Base-by-base conservation (phyloP, 371 early-diverging fungal genomes). In the Mortierella sp. region DNA sequence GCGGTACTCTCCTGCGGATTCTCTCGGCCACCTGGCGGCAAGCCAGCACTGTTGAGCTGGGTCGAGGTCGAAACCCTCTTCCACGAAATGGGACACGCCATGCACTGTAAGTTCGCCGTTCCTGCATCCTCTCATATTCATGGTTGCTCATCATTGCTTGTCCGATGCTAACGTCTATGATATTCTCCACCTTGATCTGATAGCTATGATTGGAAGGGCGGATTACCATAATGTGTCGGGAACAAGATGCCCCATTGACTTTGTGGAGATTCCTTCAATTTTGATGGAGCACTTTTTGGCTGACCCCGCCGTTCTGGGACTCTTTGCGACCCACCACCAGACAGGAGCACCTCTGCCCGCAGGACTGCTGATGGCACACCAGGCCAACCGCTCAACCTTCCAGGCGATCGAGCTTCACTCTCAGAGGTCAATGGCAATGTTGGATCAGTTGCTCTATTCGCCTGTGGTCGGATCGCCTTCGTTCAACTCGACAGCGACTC, bases 11-110 rank as follows among this genome's bases (percentile, higher is more conserved):
- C 95, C 5, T 95, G 96, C 76, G 94, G 95, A 65, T 96, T 96
- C 80, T 78, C 90, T 6, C 74, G 77, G 32, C 91, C 92, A 8
- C 79, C 73, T 2, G 78, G 88, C n/a, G 71, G 80, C 3, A 79
- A 79, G 18, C 91, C 95, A 14, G 84, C 93, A 8, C 76, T 93
- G 70, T 84, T 96, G 46, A 92, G 90, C 51, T 90, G 91, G 89
- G 88, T 88, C 74, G 98, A 98, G 75, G 94, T 98, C 41, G 98
- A 98, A 81, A 99, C 99, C 0, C 84, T 99, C n/a, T 98, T 98
- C 89, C 99, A 99, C 89, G 99, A 99, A 82, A 97, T 99, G 97
- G 99, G 99, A 3, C 99, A 99, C 81, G 99, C 98, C 3, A 96
- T 99, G 95, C 99, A 99, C 87, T 97, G 89, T 89, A 85, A 84